A percentile compares a stretch with the other conserved stretches of the same genome.
phyloP scores from a whole-genome alignment of 2,329 filamentous ascomycete genomes.

The Tolypocladium sp. region DNA sequence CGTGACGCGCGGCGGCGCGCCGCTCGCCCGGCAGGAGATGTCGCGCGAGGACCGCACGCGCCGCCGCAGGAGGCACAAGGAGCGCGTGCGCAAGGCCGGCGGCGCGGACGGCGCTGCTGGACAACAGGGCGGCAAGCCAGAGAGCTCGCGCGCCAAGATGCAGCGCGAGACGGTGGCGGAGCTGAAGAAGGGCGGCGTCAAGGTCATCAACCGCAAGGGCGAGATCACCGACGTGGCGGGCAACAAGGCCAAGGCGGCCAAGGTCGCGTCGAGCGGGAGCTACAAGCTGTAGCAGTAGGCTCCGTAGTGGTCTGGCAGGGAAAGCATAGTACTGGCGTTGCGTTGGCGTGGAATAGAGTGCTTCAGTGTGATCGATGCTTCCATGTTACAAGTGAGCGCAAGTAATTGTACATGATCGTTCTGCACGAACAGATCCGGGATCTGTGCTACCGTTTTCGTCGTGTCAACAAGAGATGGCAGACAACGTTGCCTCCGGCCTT shows the following conservation, averaged over 20 bases:
- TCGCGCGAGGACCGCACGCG: conserved; percentile 75
- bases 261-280: conserved; percentile 42
- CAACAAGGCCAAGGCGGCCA: conserved; percentile 54
- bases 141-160: conserved; percentile 46
- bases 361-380: not conserved
- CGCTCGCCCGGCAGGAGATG: conserved; percentile 78
- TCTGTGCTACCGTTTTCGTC: not conserved
- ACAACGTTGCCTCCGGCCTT: not conserved
- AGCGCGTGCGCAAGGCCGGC: conserved; percentile 65
- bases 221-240: conserved; percentile 78
- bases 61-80: conserved; percentile 72
- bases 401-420: not conserved
- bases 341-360: not conserved
- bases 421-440: not conserved
- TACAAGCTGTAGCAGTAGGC: conserved; percentile 48
- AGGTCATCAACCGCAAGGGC: conserved; percentile 85
- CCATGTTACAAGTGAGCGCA: not conserved
- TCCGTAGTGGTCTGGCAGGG: not conserved
- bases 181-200: conserved; percentile 78
- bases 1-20: conserved; percentile 66
- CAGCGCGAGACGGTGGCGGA: conserved; percentile 48
- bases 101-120: conserved; percentile 21
- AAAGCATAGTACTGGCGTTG: not conserved
- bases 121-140: conserved; percentile 11
- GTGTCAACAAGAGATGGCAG: not conserved